These are phyloP conservation scores for Trichoderma sp. DNA, from an alignment of 2,329 filamentous ascomycete genomes.

Conservation along the genomic window DNA sequence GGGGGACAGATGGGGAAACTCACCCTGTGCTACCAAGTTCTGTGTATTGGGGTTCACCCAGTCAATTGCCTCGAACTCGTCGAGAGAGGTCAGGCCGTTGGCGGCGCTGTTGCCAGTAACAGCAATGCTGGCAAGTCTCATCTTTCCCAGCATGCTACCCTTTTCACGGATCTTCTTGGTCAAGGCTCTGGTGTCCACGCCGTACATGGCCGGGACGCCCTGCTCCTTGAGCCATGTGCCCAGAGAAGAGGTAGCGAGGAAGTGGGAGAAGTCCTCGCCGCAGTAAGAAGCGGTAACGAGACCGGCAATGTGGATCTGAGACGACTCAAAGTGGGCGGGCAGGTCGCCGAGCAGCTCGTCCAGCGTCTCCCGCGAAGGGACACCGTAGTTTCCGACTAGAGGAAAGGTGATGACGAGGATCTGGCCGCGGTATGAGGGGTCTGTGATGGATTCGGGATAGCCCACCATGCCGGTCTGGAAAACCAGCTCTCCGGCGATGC, in stretches of 20 bases:
- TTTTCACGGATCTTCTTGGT: conserved; percentile 93
- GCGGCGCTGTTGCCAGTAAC: conserved; percentile 44
- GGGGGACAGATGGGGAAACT: conserved; percentile 39
- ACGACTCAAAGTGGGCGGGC: conserved; percentile 89
- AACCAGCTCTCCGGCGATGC: conserved; percentile 92
- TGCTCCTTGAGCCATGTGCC: conserved; percentile 97
- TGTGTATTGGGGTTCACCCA: conserved; percentile 91
- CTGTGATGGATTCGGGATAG: conserved; percentile 90
- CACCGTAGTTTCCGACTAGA: conserved; percentile 94
- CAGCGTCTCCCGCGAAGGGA: conserved; percentile 79
- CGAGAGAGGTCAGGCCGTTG: conserved; percentile 34
- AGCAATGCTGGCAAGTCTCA: conserved; percentile 65
- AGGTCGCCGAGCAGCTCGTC: conserved; percentile 83
- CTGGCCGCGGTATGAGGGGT: conserved; percentile 85
- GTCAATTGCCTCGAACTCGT: conserved; percentile 71
- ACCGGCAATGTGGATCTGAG: conserved; percentile 88
- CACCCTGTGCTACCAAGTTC: conserved; percentile 93
- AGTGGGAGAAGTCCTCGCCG: conserved; percentile 93
- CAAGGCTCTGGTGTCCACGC: conserved; percentile 86
- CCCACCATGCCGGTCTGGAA: conserved; percentile 99
- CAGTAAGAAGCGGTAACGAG: conserved; percentile 88
- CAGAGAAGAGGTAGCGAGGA: conserved; percentile 83
- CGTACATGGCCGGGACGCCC: conserved; percentile 88
- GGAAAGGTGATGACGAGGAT: conserved; percentile 97
- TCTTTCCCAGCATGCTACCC: conserved; percentile 92